phyloP scores from a whole-genome alignment of 345 rosid genomes.

The Nasturtium officinale region DNA sequence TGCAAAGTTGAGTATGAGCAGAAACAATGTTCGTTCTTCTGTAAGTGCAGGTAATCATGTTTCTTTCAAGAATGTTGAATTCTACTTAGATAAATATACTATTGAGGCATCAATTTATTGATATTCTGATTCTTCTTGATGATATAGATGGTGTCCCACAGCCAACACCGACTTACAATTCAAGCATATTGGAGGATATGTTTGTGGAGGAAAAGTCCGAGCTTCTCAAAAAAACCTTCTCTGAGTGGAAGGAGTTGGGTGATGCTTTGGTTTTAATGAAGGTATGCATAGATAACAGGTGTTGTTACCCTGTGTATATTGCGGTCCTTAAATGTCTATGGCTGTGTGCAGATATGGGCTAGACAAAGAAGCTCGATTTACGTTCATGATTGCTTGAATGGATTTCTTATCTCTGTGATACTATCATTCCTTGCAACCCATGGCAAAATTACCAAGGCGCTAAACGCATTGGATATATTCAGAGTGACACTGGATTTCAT shows the following conservation, averaged over 20 bases:
- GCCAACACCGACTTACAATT: constrained; percentile 75
- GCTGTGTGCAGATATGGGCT: constrained; percentile 75
- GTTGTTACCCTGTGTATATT: constrained; percentile 15
- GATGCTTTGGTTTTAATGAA: constrained; percentile 77
- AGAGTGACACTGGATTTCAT: constrained; percentile 69
- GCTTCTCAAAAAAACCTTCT: constrained; percentile 58
- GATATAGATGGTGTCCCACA: constrained; percentile 51
- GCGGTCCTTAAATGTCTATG: constrained; percentile 5
- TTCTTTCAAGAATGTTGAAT: background rate
- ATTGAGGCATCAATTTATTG: constrained; percentile 5
- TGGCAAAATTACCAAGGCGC: constrained; percentile 58
- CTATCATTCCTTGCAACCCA: constrained; percentile 66
- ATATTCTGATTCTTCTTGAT: constrained; percentile 25
- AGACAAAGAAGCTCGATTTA: constrained; percentile 78
- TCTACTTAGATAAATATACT: constrained; percentile 3
- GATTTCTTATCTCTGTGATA: constrained; percentile 70
- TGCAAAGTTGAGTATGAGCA: constrained; percentile 68
- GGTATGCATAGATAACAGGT: constrained; percentile 46
- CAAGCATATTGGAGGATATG: constrained; percentile 89
- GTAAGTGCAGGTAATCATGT: constrained; percentile 56
- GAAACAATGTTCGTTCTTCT: constrained; percentile 69
- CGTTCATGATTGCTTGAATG: constrained; percentile 80
- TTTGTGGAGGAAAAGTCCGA: constrained; percentile 64
- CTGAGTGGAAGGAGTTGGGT: constrained; percentile 65
- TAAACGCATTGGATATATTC: constrained; percentile 77